Conservation (phyloP, 2,329 filamentous ascomycete species). For the Apiospora rasikravindrae region DNA sequence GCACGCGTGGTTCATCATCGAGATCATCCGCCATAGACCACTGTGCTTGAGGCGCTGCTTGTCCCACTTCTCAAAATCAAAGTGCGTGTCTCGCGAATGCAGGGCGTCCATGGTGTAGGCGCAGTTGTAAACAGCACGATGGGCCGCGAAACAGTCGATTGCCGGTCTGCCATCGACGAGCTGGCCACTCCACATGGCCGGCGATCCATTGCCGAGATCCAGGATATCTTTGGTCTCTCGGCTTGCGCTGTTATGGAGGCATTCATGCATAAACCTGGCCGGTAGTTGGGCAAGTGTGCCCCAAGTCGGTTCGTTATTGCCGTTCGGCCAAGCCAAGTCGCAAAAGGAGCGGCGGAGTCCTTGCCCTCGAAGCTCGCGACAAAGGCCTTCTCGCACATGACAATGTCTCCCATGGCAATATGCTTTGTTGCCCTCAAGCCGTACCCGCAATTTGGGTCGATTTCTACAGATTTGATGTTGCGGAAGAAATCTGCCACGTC, state of each 20-base stretch:
- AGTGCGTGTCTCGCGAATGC: neutral
- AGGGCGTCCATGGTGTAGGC: neutral
- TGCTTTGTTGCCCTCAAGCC: neutral
- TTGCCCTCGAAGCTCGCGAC: neutral
- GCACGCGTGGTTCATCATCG: conserved; percentile 46
- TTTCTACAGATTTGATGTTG: neutral
- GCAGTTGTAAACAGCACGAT: neutral
- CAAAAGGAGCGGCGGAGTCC: neutral
- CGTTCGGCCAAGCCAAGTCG: neutral
- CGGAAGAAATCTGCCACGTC: neutral
- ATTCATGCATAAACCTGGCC: neutral
- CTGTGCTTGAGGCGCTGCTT: neutral
- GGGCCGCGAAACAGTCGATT: neutral
- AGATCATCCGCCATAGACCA: conserved; percentile 28
- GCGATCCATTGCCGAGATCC: no score
- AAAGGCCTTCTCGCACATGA: neutral
- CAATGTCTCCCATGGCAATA: neutral
- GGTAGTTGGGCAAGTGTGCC: neutral
- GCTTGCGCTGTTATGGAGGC: neutral
- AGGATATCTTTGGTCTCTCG: no score
- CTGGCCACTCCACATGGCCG: neutral
- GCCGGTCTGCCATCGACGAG: neutral
- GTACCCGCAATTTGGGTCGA: neutral
- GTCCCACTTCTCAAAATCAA: neutral
- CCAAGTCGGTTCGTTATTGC: neutral